These are phyloP conservation scores for Neurospora intermedia DNA, from an alignment of 495 filamentous ascomycete species.

Conservation along the genomic window DNA sequence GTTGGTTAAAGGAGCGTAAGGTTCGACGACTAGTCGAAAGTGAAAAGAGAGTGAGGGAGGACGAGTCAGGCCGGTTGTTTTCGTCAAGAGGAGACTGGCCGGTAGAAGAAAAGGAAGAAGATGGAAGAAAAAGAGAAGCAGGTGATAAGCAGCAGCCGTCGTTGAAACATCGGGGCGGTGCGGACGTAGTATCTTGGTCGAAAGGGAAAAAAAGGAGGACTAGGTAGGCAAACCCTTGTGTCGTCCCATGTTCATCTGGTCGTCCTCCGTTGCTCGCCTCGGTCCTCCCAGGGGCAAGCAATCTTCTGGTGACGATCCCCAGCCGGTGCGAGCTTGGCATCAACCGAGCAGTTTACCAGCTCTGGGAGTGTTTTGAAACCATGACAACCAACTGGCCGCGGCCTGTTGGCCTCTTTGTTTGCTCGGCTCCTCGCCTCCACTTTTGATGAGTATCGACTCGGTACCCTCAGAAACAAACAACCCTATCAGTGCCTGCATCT, in stretches of 20 bases:
- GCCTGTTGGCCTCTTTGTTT: not conserved
- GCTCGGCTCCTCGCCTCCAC: not conserved
- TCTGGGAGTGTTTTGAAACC: not conserved
- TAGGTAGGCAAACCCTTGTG: not conserved
- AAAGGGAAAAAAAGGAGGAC: conserved; percentile 5
- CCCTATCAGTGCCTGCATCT: not conserved
- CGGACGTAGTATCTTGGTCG: not conserved
- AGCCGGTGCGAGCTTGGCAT: not conserved
- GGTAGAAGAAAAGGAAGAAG: conserved; percentile 1
- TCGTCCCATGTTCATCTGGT: not conserved
- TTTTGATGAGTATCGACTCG: not conserved
- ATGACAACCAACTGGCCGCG: not conserved
- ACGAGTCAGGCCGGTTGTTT: not conserved
- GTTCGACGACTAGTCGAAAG: not conserved
- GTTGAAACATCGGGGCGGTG: conserved; percentile 7
- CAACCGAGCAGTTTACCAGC: not conserved
- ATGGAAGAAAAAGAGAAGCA: not conserved
- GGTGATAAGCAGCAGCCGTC: not conserved
- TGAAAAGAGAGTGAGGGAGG: conserved; percentile 1
- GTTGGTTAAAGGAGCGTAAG: not conserved
- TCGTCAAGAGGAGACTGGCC: not conserved
- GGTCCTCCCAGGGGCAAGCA: not conserved
- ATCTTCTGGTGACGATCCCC: not conserved
- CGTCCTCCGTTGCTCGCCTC: not conserved
- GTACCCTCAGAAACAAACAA: not conserved